Base-by-base conservation (phyloP, 2,329 filamentous ascomycete genomes). In the Colletotrichum scovillei region DNA sequence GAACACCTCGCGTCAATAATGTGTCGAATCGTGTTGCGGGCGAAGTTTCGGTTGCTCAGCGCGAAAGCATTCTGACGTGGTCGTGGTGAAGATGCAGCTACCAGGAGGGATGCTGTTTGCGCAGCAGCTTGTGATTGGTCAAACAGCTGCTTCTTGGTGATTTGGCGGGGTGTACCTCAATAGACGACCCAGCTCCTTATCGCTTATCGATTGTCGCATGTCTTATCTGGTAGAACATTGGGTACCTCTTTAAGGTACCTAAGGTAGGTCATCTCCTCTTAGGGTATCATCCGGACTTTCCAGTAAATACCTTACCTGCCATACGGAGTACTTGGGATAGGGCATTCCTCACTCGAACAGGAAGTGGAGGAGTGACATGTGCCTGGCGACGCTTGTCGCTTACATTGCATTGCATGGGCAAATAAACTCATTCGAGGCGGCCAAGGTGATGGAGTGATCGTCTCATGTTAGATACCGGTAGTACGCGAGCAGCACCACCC, bases 21-120 rank as follows among this genome's bases (percentile, higher is more conserved):
- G 32, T 30, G 7, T 53, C 7, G 19, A 24, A 66, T 66, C 67
- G 67, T 60, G 67, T 52, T 32, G 49, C 22, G 19, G 16, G 28
- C 24, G 28, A 30, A 26, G 12, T 62, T 35, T 49, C 57, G 60
- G 66, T 71, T 28, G 22, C 66, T 56, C 42, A 71, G 55, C 71
- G 24, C 26, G 60, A 56, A 57, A 70, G 67, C 42, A 49, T 49
- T n/a, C 19, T 49, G 55, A 65, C 35, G 67, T 66, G 59, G 52
- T 38, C 60, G 60, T 49, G 60, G 62, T 60, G 63, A 28, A 63
- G 71, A 66, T 59, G 60, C 60, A 70, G 67, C 55, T 19, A 67
- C 71, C 49, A 28, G 69, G 66, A 42, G 53, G 69, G 67, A 71
- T 71, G 71, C 70, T 59, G 71, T 73, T 71, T 73, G 62, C 71